Evolutionary conservation across 805 yeast species (phyloP).

Genomic region (Pichia deserticola): DNA sequence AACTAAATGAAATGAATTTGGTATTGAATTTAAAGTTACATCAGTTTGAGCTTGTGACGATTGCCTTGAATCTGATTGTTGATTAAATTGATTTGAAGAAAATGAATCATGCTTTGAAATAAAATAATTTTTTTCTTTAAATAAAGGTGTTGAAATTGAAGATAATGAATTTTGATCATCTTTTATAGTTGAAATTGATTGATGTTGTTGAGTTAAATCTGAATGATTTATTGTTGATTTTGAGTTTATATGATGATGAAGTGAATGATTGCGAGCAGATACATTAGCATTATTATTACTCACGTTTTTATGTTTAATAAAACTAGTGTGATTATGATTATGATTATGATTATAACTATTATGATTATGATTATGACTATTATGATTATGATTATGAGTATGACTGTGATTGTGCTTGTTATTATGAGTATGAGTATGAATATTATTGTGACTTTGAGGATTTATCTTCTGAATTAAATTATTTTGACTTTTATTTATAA

Average conservation of each 20-base stretch:
- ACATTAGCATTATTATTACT: background rate
- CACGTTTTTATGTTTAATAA: too few species aligned
- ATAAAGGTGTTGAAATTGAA: background rate
- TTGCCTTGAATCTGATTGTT: slow-evolving; percentile 8
- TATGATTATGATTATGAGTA: background rate
- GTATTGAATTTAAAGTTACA: background rate
- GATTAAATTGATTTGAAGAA: background rate
- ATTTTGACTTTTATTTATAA: too few species aligned
- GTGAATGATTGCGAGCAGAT: background rate
- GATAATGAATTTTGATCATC: background rate
- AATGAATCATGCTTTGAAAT: slow-evolving; percentile 4
- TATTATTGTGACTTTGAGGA: too few species aligned
- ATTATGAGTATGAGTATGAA: too few species aligned
- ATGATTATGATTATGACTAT: background rate
- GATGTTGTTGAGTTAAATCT: background rate
- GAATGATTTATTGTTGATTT: background rate
- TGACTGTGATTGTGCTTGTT: background rate
- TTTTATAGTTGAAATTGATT: background rate
- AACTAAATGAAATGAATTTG: slow-evolving; percentile 16
- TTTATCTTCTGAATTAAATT: too few species aligned
- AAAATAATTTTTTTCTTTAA: slow-evolving; percentile 7
- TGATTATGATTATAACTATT: background rate
- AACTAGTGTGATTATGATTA: too few species aligned
- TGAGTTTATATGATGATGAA: too few species aligned
- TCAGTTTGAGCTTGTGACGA: slow-evolving; percentile 13